A percentile compares a stretch with the other conserved stretches of the same genome.
Evolutionary conservation across 2,329 filamentous ascomycete genomes (phyloP).

Genomic region (Rugonectria rugulosa): DNA sequence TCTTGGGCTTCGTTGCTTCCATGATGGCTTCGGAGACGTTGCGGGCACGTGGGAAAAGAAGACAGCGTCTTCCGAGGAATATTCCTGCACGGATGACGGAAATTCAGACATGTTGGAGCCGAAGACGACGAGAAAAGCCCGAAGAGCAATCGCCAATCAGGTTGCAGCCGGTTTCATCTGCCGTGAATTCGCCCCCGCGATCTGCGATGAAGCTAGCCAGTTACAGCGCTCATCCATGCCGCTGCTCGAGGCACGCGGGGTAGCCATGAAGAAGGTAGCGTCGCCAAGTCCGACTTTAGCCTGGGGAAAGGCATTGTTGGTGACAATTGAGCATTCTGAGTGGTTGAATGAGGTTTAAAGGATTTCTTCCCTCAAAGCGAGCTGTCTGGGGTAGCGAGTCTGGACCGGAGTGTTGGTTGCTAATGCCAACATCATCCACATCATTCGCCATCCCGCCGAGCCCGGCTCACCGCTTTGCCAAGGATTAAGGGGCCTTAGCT

Average conservation of each 20-base stretch:
- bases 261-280: neutral
- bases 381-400: conserved; percentile 3
- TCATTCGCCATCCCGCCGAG: too few species aligned
- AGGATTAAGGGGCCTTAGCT: too few species aligned
- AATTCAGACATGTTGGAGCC: neutral
- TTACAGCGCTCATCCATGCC: neutral
- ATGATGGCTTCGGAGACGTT: too few species aligned
- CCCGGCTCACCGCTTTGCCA: too few species aligned
- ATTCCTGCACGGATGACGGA: neutral
- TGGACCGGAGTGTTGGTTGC: neutral
- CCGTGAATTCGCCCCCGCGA: conserved; percentile 18
- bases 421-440: neutral
- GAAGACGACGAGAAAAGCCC: neutral
- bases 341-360: neutral
- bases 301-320: neutral
- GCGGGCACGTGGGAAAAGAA: too few species aligned
- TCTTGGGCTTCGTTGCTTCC: conserved; percentile 25
- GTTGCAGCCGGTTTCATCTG: conserved; percentile 21
- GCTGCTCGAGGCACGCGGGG: conserved; percentile 15
- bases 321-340: neutral
- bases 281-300: neutral
- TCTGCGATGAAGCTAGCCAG: conserved; percentile 17
- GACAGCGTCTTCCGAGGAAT: neutral
- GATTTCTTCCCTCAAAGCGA: neutral
- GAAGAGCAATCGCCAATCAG: conserved; percentile 5